These are phyloP conservation scores for Coemansia umbellata DNA, from an alignment of 192 early-diverging fungal genomes.

Conservation along the genomic window DNA sequence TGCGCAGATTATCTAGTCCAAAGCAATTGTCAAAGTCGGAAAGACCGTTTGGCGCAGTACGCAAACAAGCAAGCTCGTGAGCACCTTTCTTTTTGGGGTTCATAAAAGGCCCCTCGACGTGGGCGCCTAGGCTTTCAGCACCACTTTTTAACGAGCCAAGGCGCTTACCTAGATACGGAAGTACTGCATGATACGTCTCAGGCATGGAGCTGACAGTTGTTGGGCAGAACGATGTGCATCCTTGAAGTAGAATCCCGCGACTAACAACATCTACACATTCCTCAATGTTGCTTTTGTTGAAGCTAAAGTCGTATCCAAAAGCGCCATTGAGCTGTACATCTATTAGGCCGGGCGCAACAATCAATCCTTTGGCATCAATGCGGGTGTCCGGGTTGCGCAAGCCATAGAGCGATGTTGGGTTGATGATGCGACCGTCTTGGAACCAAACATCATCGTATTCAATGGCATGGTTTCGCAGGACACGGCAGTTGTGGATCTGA, in stretches of 20 bases:
- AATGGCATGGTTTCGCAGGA: constrained; percentile 63
- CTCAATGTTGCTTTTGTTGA: constrained; percentile 51
- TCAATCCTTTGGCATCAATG: constrained; percentile 61
- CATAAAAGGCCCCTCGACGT: constrained; percentile 63
- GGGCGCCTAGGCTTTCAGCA: constrained; percentile 56
- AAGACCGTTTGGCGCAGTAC: constrained; percentile 56
- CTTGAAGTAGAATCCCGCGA: constrained; percentile 62
- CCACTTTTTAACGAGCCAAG: constrained; percentile 56
- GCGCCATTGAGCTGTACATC: constrained; percentile 75
- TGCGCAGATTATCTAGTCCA: constrained; percentile 49
- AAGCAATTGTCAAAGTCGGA: constrained; percentile 60
- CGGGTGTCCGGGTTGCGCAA: constrained; percentile 54
- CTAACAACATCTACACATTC: constrained; percentile 59
- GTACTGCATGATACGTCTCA: constrained; percentile 59
- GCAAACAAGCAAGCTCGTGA: constrained; percentile 56
- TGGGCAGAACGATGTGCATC: constrained; percentile 71
- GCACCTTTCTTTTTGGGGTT: constrained; percentile 64
- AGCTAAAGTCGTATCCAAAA: constrained; percentile 69
- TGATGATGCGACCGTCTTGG: constrained; percentile 66
- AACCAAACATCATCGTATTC: constrained; percentile 65
- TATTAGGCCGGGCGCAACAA: constrained; percentile 67
- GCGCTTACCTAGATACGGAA: constrained; percentile 51
- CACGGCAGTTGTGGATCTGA: constrained; percentile 68
- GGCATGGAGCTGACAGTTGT: constrained; percentile 64
- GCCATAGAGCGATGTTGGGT: constrained; percentile 63